A percentile compares a stretch with the other conserved stretches of the same genome.
phyloP scores from a whole-genome alignment of 2,329 filamentous ascomycete genomes.

The Pleomassaria siparia region DNA sequence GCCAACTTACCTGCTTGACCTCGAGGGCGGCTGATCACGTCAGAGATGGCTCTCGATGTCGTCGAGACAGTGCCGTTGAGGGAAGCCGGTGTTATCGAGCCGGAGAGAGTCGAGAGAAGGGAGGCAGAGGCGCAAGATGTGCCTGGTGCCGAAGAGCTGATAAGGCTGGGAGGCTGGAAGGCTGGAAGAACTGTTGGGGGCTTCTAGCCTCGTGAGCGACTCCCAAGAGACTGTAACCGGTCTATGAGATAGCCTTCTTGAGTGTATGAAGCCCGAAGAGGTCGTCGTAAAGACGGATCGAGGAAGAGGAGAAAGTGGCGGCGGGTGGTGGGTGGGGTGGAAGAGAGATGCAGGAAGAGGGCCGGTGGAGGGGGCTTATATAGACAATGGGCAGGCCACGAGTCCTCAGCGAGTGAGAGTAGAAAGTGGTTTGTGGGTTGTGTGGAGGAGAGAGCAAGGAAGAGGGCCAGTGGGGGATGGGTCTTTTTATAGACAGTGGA shows the following conservation, averaged over 20 bases:
- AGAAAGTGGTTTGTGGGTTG: no score
- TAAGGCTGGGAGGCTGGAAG: neutral
- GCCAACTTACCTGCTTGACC: no score
- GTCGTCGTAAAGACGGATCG: constrained; percentile 11
- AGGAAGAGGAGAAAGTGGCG: constrained; percentile 4
- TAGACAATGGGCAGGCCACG: constrained; percentile 3
- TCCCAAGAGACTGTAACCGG: constrained; percentile 5
- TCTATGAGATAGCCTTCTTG: constrained; percentile 4
- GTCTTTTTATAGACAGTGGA: no score
- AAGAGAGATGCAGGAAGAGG: constrained; percentile 11
- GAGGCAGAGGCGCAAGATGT: neutral
- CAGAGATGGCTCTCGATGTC: neutral
- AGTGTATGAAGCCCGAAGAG: constrained; percentile 4
- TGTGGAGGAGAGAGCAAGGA: neutral
- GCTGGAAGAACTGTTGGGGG: neutral
- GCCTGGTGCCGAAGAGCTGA: neutral
- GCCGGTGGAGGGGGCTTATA: constrained; percentile 8
- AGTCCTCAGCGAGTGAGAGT: neutral
- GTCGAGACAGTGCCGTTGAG: neutral
- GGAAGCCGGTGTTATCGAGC: neutral
- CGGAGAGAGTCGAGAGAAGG: neutral
- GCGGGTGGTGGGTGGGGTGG: constrained; percentile 4
- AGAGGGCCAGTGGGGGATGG: no score
- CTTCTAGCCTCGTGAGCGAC: neutral
- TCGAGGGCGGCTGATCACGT: neutral